Conservation (phyloP, 768 basidiomycete species). For the Vararia minispora region DNA sequence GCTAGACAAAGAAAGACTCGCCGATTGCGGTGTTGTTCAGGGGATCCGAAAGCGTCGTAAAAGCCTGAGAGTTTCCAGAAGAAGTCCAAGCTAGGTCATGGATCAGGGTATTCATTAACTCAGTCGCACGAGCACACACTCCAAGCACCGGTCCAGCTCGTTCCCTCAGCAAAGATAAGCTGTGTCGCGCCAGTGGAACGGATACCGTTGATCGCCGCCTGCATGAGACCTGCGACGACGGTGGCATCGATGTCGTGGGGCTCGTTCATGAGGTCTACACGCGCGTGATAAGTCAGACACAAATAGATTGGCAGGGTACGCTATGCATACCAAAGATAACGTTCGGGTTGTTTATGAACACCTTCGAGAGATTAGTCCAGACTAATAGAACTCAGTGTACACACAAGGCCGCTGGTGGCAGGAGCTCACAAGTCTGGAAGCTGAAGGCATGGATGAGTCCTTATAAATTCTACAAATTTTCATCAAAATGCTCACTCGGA, state of each 20-base stretch:
- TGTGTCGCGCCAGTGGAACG: constrained; percentile 48
- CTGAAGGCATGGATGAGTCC: constrained; percentile 16
- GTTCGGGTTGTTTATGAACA: constrained; percentile 39
- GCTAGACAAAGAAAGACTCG: constrained; percentile 17
- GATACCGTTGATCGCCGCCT: constrained; percentile 58
- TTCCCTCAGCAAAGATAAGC: constrained; percentile 29
- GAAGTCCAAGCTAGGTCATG: constrained; percentile 36
- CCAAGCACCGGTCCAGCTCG: constrained; percentile 49
- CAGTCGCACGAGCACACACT: constrained; percentile 21
- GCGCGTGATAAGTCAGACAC: not conserved
- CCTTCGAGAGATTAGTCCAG: constrained; percentile 45
- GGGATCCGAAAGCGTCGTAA: constrained; percentile 42
- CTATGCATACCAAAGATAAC: constrained; percentile 41
- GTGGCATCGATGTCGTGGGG: constrained; percentile 46
- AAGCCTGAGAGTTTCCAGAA: constrained; percentile 45
- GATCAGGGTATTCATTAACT: constrained; percentile 4
- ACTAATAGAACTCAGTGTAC: constrained; percentile 19
- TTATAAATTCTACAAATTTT: not conserved
- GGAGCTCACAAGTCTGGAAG: constrained; percentile 38
- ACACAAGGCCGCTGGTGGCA: not conserved
- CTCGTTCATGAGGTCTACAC: constrained; percentile 48
- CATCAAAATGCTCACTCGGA: constrained; percentile 26
- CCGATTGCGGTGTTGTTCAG: constrained; percentile 51
- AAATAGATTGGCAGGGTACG: too few relatives aligned
- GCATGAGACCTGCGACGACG: constrained; percentile 32